These are phyloP conservation scores for Trypanosoma rangeli DNA, from an alignment of 208 protist species.

Conservation along the genomic window DNA sequence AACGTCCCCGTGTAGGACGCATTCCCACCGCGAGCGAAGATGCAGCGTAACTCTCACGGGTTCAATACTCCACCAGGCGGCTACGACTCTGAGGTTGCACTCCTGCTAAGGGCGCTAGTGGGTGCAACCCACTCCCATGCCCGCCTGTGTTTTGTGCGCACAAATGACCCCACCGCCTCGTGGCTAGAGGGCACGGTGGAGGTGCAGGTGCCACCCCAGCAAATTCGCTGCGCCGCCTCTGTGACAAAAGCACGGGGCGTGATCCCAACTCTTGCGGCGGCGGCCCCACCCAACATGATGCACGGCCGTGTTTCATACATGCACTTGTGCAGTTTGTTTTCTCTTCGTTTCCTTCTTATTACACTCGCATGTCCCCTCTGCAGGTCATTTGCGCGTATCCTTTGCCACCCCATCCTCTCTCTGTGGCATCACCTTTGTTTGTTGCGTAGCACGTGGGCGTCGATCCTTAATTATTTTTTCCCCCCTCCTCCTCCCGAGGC, in stretches of 20 bases:
- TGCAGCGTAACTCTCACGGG: constrained; percentile 1
- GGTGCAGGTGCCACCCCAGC: constrained; percentile 16
- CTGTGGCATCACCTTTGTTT: not conserved
- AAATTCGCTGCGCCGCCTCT: constrained; percentile 13
- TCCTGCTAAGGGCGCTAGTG: constrained; percentile 23
- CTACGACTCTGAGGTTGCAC: constrained; percentile 21
- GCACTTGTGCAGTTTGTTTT: not conserved
- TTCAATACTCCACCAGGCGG: not conserved
- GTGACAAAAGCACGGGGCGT: constrained; percentile 20
- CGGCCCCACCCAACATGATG: not conserved
- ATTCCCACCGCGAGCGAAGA: constrained; percentile 7
- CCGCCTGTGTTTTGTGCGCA: constrained; percentile 17
- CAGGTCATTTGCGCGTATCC: no score
- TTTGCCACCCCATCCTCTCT: no score
- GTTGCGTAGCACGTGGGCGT: not conserved
- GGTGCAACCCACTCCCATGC: not conserved
- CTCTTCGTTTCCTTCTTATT: not conserved
- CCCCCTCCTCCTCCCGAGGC: not conserved
- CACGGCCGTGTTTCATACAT: not conserved
- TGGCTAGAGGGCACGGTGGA: constrained; percentile 28
- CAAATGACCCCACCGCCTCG: constrained; percentile 5
- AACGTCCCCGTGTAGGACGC: constrained; percentile 37
- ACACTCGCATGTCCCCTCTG: not conserved
- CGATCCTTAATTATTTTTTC: not conserved
- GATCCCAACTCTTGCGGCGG: constrained; percentile 10